Percentiles rank a stretch among this genome's conserved stretches.
These are phyloP conservation scores for Rhododendron kiyosumense DNA, from an alignment of 148 eudicot species.

Conservation along the genomic window DNA sequence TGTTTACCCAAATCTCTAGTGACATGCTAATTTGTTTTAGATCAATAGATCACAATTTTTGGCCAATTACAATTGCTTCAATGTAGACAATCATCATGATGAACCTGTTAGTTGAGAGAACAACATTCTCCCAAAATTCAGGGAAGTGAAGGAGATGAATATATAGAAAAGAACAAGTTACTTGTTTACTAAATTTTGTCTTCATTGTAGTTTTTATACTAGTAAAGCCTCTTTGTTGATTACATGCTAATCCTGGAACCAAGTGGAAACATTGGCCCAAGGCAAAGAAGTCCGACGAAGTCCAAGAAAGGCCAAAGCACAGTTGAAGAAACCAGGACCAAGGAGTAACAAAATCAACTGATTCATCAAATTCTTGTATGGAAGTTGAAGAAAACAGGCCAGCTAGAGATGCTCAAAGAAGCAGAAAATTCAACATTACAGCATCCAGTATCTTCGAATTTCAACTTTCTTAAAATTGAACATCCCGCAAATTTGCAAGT, in stretches of 20 bases:
- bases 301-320: background rate
- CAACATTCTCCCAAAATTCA: background rate
- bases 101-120: background rate
- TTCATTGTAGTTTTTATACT: background rate
- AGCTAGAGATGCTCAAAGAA: background rate
- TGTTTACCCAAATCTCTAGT: background rate
- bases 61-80: background rate
- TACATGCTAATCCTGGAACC: background rate
- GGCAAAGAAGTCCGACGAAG: background rate
- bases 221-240: background rate
- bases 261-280: background rate
- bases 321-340: background rate
- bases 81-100: background rate
- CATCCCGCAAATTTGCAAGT: background rate
- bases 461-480: background rate
- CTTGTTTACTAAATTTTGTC: background rate
- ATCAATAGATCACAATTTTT: background rate
- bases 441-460: background rate
- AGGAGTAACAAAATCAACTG: background rate
- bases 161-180: background rate
- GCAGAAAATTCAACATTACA: background rate
- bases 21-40: background rate
- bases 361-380: background rate
- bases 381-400: background rate
- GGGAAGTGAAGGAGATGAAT: background rate